Evolutionary conservation across 345 rosid genomes (phyloP).

Genomic region (Ricinus communis): DNA sequence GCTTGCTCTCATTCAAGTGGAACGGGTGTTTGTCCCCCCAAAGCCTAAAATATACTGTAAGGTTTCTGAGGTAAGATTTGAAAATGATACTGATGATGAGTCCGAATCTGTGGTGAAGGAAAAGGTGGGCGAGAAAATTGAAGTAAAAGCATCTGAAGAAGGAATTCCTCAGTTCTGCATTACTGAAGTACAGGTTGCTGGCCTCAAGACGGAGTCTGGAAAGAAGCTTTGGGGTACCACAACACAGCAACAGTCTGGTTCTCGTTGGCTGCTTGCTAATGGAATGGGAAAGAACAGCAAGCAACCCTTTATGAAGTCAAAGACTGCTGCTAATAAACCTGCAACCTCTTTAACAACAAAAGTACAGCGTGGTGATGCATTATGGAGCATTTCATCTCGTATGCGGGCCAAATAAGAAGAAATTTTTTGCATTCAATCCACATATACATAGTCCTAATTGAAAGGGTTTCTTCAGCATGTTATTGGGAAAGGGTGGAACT

Average conservation of each 20-base stretch:
- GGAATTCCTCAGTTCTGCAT: constrained; percentile 65
- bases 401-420: constrained; percentile 47
- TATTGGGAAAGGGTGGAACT: neutral
- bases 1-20: constrained; percentile 94
- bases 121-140: constrained; percentile 32
- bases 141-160: constrained; percentile 46
- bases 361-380: constrained; percentile 57
- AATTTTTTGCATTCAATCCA: neutral
- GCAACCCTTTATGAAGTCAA: constrained; percentile 58
- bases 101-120: constrained; percentile 27
- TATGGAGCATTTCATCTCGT: constrained; percentile 86
- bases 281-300: constrained; percentile 92
- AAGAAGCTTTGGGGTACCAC: constrained; percentile 70
- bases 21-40: constrained; percentile 85
- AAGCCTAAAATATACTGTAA: constrained; percentile 73
- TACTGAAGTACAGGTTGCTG: constrained; percentile 81
- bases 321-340: constrained; percentile 39
- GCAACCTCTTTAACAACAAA: constrained; percentile 39
- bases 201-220: constrained; percentile 63
- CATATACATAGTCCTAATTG: constrained; percentile 26
- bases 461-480: neutral
- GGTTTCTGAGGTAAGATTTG: constrained; percentile 55
- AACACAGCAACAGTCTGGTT: constrained; percentile 80
- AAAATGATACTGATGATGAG: constrained; percentile 52
- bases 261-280: constrained; percentile 87